phyloP scores from a whole-genome alignment of 78 protist genomes.

The Dictyostelium capitatum region DNA sequence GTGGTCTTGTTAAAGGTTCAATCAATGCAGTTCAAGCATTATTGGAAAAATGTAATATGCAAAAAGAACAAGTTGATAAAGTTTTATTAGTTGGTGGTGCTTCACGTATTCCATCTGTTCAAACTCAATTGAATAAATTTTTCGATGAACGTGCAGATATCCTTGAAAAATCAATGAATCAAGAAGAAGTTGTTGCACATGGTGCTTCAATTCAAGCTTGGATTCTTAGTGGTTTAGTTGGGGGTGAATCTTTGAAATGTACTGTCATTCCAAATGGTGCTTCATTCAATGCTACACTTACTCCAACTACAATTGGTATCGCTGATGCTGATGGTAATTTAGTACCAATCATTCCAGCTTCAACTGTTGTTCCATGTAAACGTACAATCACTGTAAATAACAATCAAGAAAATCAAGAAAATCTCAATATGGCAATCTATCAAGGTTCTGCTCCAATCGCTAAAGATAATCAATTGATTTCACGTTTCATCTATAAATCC shows the following conservation, averaged over 20 bases:
- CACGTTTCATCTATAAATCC: neutral
- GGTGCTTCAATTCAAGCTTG: slow-evolving; percentile 99
- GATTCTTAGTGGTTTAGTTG: neutral
- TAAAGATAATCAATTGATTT: neutral
- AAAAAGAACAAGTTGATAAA: slow-evolving; percentile 94
- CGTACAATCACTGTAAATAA: slow-evolving; percentile 56
- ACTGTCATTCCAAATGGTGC: slow-evolving; percentile 60
- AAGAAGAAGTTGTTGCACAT: slow-evolving; percentile 99
- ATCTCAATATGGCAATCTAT: neutral
- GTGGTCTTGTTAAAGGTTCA: slow-evolving; percentile 95
- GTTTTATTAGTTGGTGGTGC: slow-evolving; percentile 99
- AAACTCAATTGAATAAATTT: slow-evolving; percentile 91
- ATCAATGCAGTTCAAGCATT: slow-evolving; percentile 93
- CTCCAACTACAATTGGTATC: slow-evolving; percentile 98
- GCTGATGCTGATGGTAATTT: slow-evolving; percentile 98
- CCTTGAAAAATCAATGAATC: slow-evolving; percentile 95
- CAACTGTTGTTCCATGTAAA: slow-evolving; percentile 96
- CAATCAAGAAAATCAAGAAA: neutral
- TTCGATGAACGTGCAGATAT: slow-evolving; percentile 96
- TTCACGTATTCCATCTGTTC: slow-evolving; percentile 99
- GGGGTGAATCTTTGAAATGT: slow-evolving; percentile 73
- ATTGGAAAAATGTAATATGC: slow-evolving; percentile 92
- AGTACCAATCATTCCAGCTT: slow-evolving; percentile 96
- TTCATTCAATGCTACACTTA: slow-evolving; percentile 93
- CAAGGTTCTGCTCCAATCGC: slow-evolving; percentile 14